phyloP scores from a whole-genome alignment of 179 eudicot genomes.

The Amaranthus tricolor region DNA sequence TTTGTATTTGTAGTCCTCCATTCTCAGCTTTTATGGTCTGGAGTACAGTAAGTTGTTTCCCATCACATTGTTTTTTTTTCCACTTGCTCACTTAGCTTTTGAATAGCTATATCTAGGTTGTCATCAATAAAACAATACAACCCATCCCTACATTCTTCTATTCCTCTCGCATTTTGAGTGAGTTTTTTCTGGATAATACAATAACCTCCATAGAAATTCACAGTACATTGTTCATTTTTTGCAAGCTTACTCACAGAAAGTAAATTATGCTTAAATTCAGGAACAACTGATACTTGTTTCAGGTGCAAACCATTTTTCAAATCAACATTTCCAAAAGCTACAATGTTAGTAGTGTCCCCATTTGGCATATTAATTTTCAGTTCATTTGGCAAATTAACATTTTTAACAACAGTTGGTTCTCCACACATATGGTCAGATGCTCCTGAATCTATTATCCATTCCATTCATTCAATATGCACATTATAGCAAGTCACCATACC shows the following conservation, averaged over 20 bases:
- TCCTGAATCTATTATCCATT: neutral
- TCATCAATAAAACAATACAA: neutral
- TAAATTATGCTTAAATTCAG: neutral
- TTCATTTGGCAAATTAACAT: rapidly evolving
- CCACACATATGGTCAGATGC: neutral
- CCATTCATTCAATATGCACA: rapidly evolving
- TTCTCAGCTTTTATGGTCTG: neutral
- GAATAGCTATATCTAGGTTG: neutral
- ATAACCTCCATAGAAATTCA: neutral
- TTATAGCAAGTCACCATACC: neutral
- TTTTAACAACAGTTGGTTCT: rapidly evolving
- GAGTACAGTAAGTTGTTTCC: rapidly evolving
- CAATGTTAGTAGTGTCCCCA: neutral
- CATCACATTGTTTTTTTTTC: neutral
- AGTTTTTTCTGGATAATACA: neutral
- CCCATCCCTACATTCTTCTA: neutral
- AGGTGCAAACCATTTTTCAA: neutral
- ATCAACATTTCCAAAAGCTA: neutral
- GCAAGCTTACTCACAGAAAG: neutral
- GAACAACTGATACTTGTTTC: neutral
- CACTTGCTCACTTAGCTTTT: neutral
- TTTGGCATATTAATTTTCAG: neutral
- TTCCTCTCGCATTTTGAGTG: neutral
- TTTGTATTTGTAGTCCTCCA: neutral
- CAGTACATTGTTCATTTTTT: neutral